Evolutionary conservation across 257 asterid genomes (phyloP).

Genomic region (Fraxinus excelsior): DNA sequence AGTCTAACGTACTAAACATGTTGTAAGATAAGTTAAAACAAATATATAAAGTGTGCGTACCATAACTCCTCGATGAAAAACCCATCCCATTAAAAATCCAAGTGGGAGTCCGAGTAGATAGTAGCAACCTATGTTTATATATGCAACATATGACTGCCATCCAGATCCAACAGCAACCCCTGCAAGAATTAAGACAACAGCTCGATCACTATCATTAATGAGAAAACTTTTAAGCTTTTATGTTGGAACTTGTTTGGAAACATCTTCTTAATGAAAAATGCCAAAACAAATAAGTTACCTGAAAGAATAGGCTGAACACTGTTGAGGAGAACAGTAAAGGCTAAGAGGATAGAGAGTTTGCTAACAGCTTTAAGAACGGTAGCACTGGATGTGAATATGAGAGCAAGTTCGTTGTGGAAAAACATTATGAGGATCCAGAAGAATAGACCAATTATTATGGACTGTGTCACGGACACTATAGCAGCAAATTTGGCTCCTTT

Average conservation of each 20-base stretch:
- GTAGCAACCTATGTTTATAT: conserved; percentile 67
- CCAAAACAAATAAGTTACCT: conserved; percentile 30
- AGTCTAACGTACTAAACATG: neutral
- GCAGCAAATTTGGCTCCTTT: conserved; percentile 70
- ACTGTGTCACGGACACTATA: conserved; percentile 52
- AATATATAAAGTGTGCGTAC: conserved; percentile 16
- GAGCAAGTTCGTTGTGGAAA: conserved; percentile 50
- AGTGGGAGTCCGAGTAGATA: conserved; percentile 68
- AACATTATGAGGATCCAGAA: conserved; percentile 58
- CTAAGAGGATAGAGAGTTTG: conserved; percentile 58
- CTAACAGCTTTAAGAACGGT: conserved; percentile 48
- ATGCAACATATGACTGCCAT: conserved; percentile 81
- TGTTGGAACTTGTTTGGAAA: neutral
- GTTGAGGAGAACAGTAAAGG: conserved; percentile 63
- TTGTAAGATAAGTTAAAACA: neutral
- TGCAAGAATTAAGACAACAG: conserved; percentile 8
- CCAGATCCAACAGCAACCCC: conserved; percentile 91
- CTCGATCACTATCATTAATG: neutral
- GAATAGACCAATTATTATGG: conserved; percentile 42
- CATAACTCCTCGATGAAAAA: conserved; percentile 65
- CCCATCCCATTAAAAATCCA: conserved; percentile 69
- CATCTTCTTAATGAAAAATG: neutral
- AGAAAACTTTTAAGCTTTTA: too few species aligned
- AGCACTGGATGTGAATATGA: conserved; percentile 51
- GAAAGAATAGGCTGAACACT: conserved; percentile 77